A percentile compares a stretch with the other conserved stretches of the same genome.
Conservation (phyloP, 2,329 filamentous ascomycete species). For the Xylaria polymorpha region DNA sequence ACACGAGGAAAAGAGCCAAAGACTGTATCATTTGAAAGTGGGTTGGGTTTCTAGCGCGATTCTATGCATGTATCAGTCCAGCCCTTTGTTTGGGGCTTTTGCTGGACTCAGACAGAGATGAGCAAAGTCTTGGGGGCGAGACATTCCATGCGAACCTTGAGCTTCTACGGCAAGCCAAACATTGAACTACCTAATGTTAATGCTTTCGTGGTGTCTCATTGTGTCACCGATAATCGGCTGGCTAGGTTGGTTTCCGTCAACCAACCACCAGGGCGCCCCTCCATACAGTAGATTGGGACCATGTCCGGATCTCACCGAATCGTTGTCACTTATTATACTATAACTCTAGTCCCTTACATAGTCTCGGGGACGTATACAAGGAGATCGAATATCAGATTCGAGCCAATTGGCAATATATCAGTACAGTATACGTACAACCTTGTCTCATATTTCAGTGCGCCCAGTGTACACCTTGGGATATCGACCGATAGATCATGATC, state of each 20-base stretch:
- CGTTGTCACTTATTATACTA: slow-evolving; percentile 2
- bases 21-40: not conserved
- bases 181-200: not conserved
- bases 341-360: not conserved
- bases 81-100: slow-evolving; percentile 12
- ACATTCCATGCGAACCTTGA: slow-evolving; percentile 3
- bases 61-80: slow-evolving; percentile 24
- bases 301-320: slow-evolving; percentile 16
- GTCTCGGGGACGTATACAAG: slow-evolving; percentile 6
- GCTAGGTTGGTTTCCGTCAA: not conserved
- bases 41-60: slow-evolving; percentile 19
- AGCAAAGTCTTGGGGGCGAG: slow-evolving; percentile 11
- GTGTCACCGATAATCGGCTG: slow-evolving; percentile 3
- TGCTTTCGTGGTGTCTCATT: slow-evolving; percentile 5
- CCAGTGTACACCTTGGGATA: not conserved
- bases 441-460: slow-evolving; percentile 9
- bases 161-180: slow-evolving; percentile 5
- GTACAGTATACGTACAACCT: slow-evolving; percentile 4
- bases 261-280: not conserved
- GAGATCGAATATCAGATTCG: not conserved
- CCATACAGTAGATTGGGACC: not conserved
- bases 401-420: slow-evolving; percentile 5
- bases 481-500: slow-evolving; percentile 24
- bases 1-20: not conserved
- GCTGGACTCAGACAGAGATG: not conserved